A percentile compares a stretch with the other conserved stretches of the same genome.
phyloP scores from a whole-genome alignment of 2,329 filamentous ascomycete species.

The Uncinocarpus reesii region DNA sequence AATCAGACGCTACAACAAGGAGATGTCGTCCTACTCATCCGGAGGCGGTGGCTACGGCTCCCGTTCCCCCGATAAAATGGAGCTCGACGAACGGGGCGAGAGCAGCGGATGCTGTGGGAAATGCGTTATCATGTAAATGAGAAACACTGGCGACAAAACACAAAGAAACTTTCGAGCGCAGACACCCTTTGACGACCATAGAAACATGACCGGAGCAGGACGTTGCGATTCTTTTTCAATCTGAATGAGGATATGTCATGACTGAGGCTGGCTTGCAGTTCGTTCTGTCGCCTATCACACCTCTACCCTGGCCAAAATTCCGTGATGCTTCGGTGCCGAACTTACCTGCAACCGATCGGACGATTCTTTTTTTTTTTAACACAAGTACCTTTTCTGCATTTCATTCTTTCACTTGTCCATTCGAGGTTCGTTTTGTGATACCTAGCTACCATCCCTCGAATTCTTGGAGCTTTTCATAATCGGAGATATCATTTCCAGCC shows the following conservation, averaged over 20 bases:
- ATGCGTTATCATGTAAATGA: constrained; percentile 72
- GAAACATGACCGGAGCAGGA: constrained; percentile 8
- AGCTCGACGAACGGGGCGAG: constrained; percentile 52
- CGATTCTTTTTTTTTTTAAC: not conserved
- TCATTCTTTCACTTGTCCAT: not conserved
- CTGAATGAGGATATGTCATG: constrained; percentile 11
- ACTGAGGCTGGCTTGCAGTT: constrained; percentile 2
- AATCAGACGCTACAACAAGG: constrained; percentile 96
- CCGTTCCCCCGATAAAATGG: constrained; percentile 59
- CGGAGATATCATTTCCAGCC: not conserved
- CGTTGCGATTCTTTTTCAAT: constrained; percentile 8
- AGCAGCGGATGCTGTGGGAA: constrained; percentile 66
- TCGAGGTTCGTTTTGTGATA: constrained; percentile 2
- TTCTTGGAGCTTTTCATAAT: not conserved
- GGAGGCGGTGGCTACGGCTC: constrained; percentile 54
- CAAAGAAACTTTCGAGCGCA: constrained; percentile 6
- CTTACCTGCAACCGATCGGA: constrained; percentile 1
- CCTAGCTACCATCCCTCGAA: not conserved
- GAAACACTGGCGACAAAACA: constrained; percentile 7
- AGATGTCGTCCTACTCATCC: constrained; percentile 80
- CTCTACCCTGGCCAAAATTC: not conserved
- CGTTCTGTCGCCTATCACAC: not conserved
- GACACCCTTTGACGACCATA: constrained; percentile 7
- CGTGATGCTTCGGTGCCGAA: constrained; percentile 1
- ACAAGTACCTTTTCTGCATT: not conserved